Base-by-base conservation (phyloP, 2,329 filamentous ascomycete genomes). In the Talaromyces sp. region DNA sequence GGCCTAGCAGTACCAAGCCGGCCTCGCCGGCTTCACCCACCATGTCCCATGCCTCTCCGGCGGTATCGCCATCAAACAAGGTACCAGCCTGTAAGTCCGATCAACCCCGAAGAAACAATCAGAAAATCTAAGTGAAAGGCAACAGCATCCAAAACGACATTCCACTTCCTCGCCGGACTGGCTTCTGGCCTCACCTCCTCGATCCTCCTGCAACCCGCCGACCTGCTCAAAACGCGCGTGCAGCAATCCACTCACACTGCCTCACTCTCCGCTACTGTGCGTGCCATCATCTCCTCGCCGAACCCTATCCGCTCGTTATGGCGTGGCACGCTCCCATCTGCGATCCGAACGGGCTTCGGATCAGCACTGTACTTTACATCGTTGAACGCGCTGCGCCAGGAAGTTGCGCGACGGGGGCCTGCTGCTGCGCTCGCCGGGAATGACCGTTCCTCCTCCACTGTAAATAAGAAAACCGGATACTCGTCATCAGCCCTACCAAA, bases 161-260 rank as follows among this genome's bases (percentile, higher is more conserved):
- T 91, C 74, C 94, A 97, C 78, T 96, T 97, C 75, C 77, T 88
- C 66, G 93, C 92, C 64, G 94, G 94, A 64, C 85, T 97, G 59
- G 85, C 86, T 69, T 97, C 92, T 8, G 94, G 94, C 68, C 83
- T 96, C 56, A 85, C 91, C 65, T 94, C 92, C 57, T 92, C 94
- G 59, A 87, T 96, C 62, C 86, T 97, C 59, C 85, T 99, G 17
- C 94, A 99, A 75, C 94, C 94, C 27, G 89, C 94, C 69, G 94
- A 99, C 77, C 87, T 99, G 3, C 86, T 99, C 72, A 99, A 99
- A 77, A 99, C 94, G 31, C 88, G 94, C 53, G 88, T 97, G 46
- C 94, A 99, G 73, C 94, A 97, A 75, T 91, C 90, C 35, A 86
- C 86, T 54, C 65, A 75, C 62, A 82, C 84, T 50, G 83, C 85